Evolutionary conservation across 1,139 yeast species (phyloP), one percentile per base, ranked within the genome.

Genomic region (Suhomyces bribrorum): DNA sequence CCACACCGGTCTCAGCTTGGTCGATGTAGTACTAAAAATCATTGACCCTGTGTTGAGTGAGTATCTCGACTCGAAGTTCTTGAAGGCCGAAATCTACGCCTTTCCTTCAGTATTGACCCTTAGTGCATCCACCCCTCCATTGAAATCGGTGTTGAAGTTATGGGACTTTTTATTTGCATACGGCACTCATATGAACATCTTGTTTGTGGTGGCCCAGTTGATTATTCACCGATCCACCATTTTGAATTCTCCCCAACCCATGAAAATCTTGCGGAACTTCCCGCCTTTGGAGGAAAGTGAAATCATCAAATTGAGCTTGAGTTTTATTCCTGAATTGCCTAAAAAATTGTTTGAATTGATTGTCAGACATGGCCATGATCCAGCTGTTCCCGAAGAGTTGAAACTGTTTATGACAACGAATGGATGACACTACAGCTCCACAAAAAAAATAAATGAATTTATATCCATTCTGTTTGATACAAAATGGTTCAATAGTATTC

Each of bases 141-240:
- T 90, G 36, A 66, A 72, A 18, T 86, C 89, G 46, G 88, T 86
- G 0, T 64, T 89, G 32, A 76, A 81, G 40, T 67, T 89, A 18
- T 89, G 97, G 97, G 97, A 89, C 59, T 85, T 88, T 48, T 63
- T 88, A 53, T 84, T 89, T 59, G 95, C 97, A 3, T 89, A 87
- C 54, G 97, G 97, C 0, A 79, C 86, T 20, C 96, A 90, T 57
- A 76, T 89, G 82, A 89, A 89, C 60, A 75, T 90, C 22, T 66
- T 90, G 25, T 86, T 89, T 50, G 79, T 89, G 8, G 89, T 89
- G 13, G 95, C 97, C 0, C 95, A 88, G 58, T 65, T 89, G 31
- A 81, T 86, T 11, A 69, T 83, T 36, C 82, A 85, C 47, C 66
- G 97, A 37, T 73, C 81, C 5, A 65, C 72, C 31, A 63, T 89